Percentiles rank a stretch among this genome's conserved stretches.
Conservation (phyloP, 352 stramenopile species). For the Phytopythium aichiense region DNA sequence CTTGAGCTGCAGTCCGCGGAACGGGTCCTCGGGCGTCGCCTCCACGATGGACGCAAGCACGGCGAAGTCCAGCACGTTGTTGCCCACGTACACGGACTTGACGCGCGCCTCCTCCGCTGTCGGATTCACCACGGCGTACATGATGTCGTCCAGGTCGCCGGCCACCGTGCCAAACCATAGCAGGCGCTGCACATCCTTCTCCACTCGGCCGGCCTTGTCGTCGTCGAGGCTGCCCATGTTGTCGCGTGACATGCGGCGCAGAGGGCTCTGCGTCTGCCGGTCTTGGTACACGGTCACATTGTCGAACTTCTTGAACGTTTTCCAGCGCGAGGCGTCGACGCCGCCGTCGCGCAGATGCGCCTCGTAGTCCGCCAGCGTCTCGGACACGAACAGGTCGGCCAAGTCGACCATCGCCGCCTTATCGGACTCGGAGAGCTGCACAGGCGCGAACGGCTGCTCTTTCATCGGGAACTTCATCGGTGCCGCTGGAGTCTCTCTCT, state of each 20-base stretch:
- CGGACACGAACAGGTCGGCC: conserved; percentile 17
- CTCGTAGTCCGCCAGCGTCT: conserved; percentile 28
- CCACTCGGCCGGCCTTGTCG: not conserved
- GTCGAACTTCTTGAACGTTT: conserved; percentile 30
- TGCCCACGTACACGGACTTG: conserved; percentile 29
- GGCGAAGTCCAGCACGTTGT: conserved; percentile 38
- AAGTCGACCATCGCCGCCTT: conserved; percentile 21
- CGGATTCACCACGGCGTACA: conserved; percentile 26
- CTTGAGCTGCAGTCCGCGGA: conserved; percentile 37
- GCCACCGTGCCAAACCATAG: conserved; percentile 35
- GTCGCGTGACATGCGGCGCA: conserved; percentile 18
- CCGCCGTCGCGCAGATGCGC: conserved; percentile 15
- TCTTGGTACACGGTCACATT: conserved; percentile 34
- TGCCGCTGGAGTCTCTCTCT: not conserved
- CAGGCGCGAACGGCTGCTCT: conserved; percentile 22
- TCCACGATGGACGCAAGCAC: conserved; percentile 34
- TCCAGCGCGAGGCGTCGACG: conserved; percentile 22
- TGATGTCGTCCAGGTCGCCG: conserved; percentile 37
- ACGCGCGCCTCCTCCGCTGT: conserved; percentile 23
- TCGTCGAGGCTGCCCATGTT: conserved; percentile 8
- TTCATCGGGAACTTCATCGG: conserved; percentile 26
- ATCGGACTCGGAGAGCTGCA: conserved; percentile 23
- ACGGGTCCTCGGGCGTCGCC: conserved; percentile 34
- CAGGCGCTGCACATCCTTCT: conserved; percentile 23
- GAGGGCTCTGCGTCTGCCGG: conserved; percentile 15